phyloP scores from a whole-genome alignment of 2,329 filamentous ascomycete genomes.

The Hymenoscyphus fructigenus region DNA sequence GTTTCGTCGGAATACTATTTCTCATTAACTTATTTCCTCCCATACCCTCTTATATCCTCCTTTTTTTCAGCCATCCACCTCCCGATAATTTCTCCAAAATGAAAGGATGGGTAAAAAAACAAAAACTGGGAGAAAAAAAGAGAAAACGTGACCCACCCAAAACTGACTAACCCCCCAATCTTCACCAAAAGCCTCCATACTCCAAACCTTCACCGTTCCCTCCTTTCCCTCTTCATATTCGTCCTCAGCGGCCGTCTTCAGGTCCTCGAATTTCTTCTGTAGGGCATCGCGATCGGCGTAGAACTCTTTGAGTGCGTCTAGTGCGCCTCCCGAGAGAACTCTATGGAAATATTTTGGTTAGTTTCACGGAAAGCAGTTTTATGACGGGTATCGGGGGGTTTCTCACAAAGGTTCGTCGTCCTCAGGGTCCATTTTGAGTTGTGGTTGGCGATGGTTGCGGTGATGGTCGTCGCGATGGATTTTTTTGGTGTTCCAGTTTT shows the following conservation, averaged over 20 bases:
- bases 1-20: conserved; percentile 70
- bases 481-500: conserved; percentile 6
- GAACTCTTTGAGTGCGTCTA: conserved; percentile 72
- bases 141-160: conserved; percentile 56
- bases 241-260: conserved; percentile 62
- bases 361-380: not conserved
- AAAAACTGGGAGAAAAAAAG: not conserved
- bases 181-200: conserved; percentile 72
- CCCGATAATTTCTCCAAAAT: not conserved
- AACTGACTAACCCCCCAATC: conserved; percentile 86
- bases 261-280: conserved; percentile 64
- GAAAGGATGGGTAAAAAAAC: not conserved
- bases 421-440: conserved; percentile 10
- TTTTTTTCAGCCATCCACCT: not conserved
- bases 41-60: not conserved
- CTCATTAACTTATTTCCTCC: not conserved
- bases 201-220: conserved; percentile 37
- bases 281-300: conserved; percentile 69
- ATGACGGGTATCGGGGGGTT: not conserved
- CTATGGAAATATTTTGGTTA: conserved; percentile 38
- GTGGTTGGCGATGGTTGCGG: not conserved
- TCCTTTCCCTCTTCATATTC: conserved; percentile 37
- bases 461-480: not conserved
- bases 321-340: conserved; percentile 62
- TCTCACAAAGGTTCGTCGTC: conserved; percentile 17